These are phyloP conservation scores for Fusarium clavum DNA, from an alignment of 2,329 filamentous ascomycete genomes.

Conservation along the genomic window DNA sequence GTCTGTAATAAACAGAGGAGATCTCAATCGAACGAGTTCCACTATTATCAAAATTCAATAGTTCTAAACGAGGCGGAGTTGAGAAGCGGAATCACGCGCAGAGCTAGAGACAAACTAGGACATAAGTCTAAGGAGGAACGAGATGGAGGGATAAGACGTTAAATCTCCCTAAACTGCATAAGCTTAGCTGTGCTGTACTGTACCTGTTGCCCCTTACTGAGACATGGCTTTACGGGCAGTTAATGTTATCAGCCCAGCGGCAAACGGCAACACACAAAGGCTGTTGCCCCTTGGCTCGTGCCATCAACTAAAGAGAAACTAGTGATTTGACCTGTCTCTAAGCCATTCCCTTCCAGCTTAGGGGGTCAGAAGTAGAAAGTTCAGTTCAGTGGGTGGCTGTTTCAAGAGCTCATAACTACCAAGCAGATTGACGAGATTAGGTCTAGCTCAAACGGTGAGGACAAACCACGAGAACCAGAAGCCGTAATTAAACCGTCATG, in stretches of 20 bases:
- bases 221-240: conserved; percentile 11
- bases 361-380: neutral
- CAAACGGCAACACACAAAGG: conserved; percentile 3
- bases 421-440: conserved; percentile 9
- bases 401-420: conserved; percentile 29
- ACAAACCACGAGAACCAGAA: conserved; percentile 23
- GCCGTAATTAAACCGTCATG: conserved; percentile 42
- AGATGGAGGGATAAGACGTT: conserved; percentile 7
- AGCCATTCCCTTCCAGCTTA: conserved; percentile 4
- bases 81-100: conserved; percentile 33
- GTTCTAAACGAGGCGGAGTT: conserved; percentile 8
- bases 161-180: neutral
- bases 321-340: conserved; percentile 13
- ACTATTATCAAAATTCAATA: conserved; percentile 22
- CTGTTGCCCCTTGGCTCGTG: conserved; percentile 15
- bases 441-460: conserved; percentile 38
- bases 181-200: neutral
- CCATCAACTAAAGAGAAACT: neutral
- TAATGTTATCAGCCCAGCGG: neutral
- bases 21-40: conserved; percentile 10
- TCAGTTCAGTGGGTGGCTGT: conserved; percentile 35
- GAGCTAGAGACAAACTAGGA: conserved; percentile 36
- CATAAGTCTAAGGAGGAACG: conserved; percentile 2
- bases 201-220: conserved; percentile 20
- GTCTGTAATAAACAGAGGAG: neutral